Percentiles rank a stretch among this genome's conserved stretches.
Conservation (phyloP, 2,329 filamentous ascomycete species). For the Grosmannia clavigera region DNA sequence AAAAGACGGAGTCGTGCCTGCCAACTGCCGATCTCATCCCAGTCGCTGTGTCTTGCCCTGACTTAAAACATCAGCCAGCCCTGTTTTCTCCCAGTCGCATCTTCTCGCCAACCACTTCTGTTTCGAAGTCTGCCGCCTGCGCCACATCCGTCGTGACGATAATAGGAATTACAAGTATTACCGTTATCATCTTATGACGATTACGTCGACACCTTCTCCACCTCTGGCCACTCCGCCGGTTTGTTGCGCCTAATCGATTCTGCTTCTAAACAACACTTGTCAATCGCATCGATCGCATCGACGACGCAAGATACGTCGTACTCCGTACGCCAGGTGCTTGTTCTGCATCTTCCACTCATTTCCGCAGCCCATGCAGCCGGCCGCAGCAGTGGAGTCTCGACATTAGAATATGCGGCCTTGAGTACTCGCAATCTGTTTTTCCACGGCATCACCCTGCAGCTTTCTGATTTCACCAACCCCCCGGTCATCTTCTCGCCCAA, state of each 20-base stretch:
- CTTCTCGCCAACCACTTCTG: not conserved
- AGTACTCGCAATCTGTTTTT: slow-evolving; percentile 8
- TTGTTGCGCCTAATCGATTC: not conserved
- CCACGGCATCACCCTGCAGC: not conserved
- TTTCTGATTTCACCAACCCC: not conserved
- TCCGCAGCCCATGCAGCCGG: slow-evolving; percentile 4
- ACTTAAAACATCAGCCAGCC: not conserved
- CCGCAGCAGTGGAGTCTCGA: slow-evolving; percentile 4
- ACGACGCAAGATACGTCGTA: not conserved
- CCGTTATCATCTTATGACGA: not conserved
- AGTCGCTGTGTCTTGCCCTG: not conserved
- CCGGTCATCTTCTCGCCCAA: slow-evolving; percentile 5
- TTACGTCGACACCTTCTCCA: not conserved
- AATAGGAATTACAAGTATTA: not conserved
- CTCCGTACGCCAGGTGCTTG: not conserved
- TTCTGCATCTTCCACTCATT: slow-evolving; percentile 1
- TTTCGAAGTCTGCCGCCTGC: not conserved
- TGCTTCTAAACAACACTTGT: not conserved
- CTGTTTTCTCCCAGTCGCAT: not conserved
- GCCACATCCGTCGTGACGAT: not conserved
- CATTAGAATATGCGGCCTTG: slow-evolving; percentile 7
- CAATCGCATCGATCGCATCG: not conserved
- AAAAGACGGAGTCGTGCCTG: not conserved
- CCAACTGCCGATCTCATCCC: not conserved
- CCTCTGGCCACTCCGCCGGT: not conserved